phyloP scores from a whole-genome alignment of 306 rosid species.

The Albizia julibrissin region DNA sequence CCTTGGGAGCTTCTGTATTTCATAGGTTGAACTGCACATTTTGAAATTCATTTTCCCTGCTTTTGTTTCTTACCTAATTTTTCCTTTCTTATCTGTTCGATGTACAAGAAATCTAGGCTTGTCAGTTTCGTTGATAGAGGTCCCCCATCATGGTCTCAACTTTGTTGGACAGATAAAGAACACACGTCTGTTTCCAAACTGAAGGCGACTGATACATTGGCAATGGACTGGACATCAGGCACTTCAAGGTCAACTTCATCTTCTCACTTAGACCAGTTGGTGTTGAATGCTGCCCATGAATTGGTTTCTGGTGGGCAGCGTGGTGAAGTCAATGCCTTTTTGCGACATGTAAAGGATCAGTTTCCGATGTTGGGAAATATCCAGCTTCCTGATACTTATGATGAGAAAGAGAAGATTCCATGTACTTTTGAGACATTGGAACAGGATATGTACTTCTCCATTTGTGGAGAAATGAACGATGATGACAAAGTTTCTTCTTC shows the following conservation, averaged over 20 bases:
- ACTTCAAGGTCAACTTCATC: conserved; percentile 49
- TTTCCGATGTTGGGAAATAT: conserved; percentile 56
- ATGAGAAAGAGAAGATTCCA: conserved; percentile 40
- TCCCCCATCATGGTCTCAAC: conserved; percentile 73
- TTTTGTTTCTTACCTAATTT: conserved; percentile 26
- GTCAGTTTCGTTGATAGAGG: conserved; percentile 77
- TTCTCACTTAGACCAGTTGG: conserved; percentile 45
- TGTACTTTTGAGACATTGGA: conserved; percentile 67
- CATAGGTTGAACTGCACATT: not conserved
- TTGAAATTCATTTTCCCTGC: not conserved
- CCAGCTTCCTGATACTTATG: conserved; percentile 49
- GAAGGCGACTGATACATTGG: conserved; percentile 47
- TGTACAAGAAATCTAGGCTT: conserved; percentile 82
- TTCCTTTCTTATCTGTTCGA: conserved; percentile 21
- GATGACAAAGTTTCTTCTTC: conserved; percentile 38
- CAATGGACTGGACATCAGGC: conserved; percentile 38
- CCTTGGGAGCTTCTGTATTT: not conserved
- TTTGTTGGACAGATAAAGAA: conserved; percentile 50
- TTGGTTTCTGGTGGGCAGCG: conserved; percentile 54
- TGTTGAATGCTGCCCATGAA: conserved; percentile 61
- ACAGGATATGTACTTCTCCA: conserved; percentile 59
- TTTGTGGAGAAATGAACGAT: conserved; percentile 54
- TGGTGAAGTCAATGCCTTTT: conserved; percentile 57
- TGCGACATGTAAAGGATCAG: conserved; percentile 54
- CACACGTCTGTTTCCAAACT: conserved; percentile 36